Percentiles rank a stretch among this genome's conserved stretches.
Conservation (phyloP, 257 asterid species). For the Solanum appendiculatum region DNA sequence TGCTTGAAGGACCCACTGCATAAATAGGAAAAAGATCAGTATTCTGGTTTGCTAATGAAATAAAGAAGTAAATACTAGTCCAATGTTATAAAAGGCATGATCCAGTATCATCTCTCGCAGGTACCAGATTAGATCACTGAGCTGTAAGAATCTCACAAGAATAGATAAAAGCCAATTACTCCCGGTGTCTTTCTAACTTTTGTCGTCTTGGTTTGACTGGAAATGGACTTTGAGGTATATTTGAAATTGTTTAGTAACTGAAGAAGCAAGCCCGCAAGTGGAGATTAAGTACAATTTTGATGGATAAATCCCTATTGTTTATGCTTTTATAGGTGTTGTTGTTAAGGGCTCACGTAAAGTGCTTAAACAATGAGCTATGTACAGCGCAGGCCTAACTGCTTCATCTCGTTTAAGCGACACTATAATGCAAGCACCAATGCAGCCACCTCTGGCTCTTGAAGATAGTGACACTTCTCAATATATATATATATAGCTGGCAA, state of each 20-base stretch:
- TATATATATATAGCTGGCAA: neutral
- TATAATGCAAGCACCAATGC: neutral
- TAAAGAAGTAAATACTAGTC: neutral
- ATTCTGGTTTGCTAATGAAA: neutral
- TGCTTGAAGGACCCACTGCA: constrained; percentile 95
- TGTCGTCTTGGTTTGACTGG: neutral
- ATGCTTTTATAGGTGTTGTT: neutral
- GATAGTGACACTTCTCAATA: neutral
- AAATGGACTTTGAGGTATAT: neutral
- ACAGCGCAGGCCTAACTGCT: neutral
- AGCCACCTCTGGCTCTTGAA: neutral
- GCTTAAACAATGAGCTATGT: neutral
- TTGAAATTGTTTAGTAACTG: neutral
- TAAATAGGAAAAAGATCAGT: constrained; percentile 8
- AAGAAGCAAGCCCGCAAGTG: neutral
- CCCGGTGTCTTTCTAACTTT: neutral
- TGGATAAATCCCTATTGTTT: neutral
- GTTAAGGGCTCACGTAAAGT: neutral
- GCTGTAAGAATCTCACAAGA: neutral
- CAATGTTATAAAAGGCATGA: neutral
- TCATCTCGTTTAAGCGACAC: neutral
- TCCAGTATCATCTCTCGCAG: neutral
- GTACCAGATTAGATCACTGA: neutral
- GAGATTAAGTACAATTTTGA: neutral
- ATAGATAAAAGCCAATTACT: neutral